phyloP scores from a whole-genome alignment of 768 basidiomycete species.

The Mycena sanguinolenta region DNA sequence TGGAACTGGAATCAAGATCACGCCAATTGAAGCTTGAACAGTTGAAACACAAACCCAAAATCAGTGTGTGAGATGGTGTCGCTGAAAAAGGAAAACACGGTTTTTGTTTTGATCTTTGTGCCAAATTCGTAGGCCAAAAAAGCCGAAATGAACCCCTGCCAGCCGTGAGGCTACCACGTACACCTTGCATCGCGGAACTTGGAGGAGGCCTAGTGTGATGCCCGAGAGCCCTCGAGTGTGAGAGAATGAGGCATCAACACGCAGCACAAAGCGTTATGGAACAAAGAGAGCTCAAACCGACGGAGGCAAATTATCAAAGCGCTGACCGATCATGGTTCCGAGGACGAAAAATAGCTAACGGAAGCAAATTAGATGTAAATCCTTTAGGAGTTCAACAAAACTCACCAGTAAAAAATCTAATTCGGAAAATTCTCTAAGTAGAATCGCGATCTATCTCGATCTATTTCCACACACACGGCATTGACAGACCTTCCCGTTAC shows the following conservation, averaged over 20 bases:
- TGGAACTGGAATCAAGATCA: conserved; percentile 5
- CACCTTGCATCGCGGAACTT: not conserved
- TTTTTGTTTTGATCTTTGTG: conserved; percentile 13
- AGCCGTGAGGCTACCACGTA: conserved; percentile 18
- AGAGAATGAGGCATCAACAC: not conserved
- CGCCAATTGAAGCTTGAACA: not conserved
- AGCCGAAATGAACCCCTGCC: conserved; percentile 22
- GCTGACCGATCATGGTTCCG: not conserved
- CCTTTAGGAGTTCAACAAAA: not conserved
- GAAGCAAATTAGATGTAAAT: not conserved
- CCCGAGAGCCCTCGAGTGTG: not conserved
- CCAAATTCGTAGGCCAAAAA: conserved; percentile 10
- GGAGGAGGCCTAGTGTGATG: not conserved
- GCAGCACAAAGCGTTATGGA: not conserved
- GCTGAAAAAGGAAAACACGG: conserved; percentile 17
- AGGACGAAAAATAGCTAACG: not conserved
- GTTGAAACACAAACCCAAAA: conserved; percentile 10
- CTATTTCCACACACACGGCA: not conserved
- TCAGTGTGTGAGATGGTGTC: conserved; percentile 5
- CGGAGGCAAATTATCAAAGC: not conserved
- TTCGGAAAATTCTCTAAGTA: not conserved
- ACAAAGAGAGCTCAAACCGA: not conserved
- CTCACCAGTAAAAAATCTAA: not conserved
- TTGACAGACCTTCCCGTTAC: not conserved
- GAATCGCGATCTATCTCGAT: too few species aligned